Conservation (phyloP, 441 rosid genomes). For the Biscutella laevigata region DNA sequence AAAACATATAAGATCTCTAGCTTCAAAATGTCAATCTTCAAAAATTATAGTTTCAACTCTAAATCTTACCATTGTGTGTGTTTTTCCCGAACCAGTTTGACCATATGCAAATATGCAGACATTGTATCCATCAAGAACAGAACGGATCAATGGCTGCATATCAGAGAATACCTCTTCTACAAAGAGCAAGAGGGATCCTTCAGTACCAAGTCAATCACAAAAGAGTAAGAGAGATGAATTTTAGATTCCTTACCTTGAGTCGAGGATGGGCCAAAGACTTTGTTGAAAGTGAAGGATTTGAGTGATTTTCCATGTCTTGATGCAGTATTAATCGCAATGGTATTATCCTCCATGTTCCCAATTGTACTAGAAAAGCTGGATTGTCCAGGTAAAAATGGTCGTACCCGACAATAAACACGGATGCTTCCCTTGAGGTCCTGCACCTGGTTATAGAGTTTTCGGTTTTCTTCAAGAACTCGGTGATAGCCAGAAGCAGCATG, state of each 20-base stretch:
- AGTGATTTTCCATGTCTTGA: conserved; percentile 68
- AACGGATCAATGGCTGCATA: conserved; percentile 80
- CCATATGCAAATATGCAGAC: conserved; percentile 97
- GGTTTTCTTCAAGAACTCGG: conserved; percentile 77
- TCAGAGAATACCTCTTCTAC: conserved; percentile 93
- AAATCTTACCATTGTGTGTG: conserved; percentile 80
- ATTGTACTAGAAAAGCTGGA: conserved; percentile 53
- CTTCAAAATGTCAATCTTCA: conserved; percentile 2
- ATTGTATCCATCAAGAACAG: conserved; percentile 87
- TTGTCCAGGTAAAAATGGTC: conserved; percentile 77
- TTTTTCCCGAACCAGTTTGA: conserved; percentile 90
- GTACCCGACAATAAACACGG: conserved; percentile 87
- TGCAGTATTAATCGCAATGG: conserved; percentile 53
- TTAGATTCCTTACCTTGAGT: conserved; percentile 53
- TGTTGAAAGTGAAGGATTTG: conserved; percentile 79
- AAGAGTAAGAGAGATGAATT: background rate
- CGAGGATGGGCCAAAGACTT: conserved; percentile 87
- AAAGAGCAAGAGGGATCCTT: conserved; percentile 18
- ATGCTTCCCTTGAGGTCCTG: conserved; percentile 98
- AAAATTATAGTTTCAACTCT: background rate
- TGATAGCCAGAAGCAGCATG: conserved; percentile 87
- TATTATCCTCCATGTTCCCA: conserved; percentile 65
- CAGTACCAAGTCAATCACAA: background rate
- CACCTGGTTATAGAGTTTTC: conserved; percentile 79
- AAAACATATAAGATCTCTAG: background rate